Evolutionary conservation across 768 basidiomycete species (phyloP).

Genomic region (Collybia sordida): DNA sequence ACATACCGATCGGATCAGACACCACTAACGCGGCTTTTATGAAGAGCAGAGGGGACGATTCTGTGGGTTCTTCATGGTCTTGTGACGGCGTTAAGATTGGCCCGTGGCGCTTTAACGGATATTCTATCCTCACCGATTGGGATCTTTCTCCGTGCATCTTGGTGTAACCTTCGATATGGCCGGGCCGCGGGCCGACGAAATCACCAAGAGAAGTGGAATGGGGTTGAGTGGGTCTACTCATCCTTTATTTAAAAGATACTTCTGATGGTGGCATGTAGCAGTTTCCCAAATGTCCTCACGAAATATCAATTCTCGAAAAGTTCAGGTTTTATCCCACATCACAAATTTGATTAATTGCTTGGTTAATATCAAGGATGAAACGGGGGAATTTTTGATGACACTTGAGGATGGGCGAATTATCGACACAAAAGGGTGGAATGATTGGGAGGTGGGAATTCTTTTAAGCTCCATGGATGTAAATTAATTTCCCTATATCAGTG

Average conservation of each 20-base stretch:
- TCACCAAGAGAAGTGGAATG: too few relatives aligned
- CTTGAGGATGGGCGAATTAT: constrained; percentile 51
- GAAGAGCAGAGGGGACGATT: constrained; percentile 2
- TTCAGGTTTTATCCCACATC: constrained; percentile 26
- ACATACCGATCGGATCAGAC: constrained; percentile 3
- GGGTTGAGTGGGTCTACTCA: neutral
- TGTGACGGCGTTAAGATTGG: constrained; percentile 11
- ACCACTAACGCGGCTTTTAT: constrained; percentile 12
- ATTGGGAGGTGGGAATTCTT: constrained; percentile 43
- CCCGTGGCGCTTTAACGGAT: neutral
- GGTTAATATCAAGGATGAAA: constrained; percentile 53
- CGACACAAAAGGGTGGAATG: constrained; percentile 59
- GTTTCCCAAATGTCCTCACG: constrained; percentile 25
- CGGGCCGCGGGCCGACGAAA: constrained; percentile 15
- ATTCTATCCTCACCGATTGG: neutral
- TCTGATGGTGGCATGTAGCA: neutral
- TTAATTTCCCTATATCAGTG: constrained; percentile 24
- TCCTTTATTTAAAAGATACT: neutral
- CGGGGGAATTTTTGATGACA: constrained; percentile 48
- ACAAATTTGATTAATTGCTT: constrained; percentile 37
- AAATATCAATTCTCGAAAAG: constrained; percentile 30
- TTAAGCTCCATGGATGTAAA: neutral
- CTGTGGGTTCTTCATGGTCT: constrained; percentile 6
- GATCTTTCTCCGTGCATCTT: constrained; percentile 1
- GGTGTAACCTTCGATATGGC: neutral